These are phyloP conservation scores for Trichoderma erinaceum DNA, from an alignment of 495 filamentous ascomycete species.

Conservation along the genomic window DNA sequence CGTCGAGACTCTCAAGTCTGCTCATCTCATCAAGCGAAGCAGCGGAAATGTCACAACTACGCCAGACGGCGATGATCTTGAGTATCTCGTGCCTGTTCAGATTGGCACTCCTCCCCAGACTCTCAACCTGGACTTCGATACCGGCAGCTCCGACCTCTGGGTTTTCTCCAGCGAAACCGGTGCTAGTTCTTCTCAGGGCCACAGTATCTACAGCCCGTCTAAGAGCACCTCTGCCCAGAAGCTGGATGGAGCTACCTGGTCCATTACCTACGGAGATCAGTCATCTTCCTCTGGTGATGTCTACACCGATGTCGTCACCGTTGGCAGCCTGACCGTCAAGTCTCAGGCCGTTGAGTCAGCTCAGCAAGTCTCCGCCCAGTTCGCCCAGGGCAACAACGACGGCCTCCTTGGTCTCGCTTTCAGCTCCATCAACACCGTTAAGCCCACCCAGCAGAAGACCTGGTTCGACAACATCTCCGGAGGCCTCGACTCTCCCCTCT, in stretches of 20 bases:
- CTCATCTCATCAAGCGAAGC: neutral
- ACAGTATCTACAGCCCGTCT: conserved; percentile 47
- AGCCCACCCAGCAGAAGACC: conserved; percentile 53
- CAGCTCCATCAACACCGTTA: conserved; percentile 53
- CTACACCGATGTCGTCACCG: conserved; percentile 68
- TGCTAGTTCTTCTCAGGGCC: conserved; percentile 45
- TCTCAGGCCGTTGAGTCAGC: conserved; percentile 72
- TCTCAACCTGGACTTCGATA: conserved; percentile 68
- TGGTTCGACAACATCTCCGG: conserved; percentile 65
- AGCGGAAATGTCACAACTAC: conserved; percentile 34
- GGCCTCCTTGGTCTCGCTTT: conserved; percentile 37
- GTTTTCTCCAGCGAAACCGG: conserved; percentile 47
- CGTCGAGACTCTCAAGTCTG: conserved; percentile 20
- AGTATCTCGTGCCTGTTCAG: conserved; percentile 58
- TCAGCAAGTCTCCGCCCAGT: conserved; percentile 53
- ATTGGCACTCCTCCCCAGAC: conserved; percentile 70
- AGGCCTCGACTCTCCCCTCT: conserved; percentile 51
- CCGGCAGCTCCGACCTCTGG: conserved; percentile 70
- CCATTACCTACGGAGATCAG: conserved; percentile 69
- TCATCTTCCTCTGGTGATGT: conserved; percentile 64
- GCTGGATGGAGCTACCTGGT: conserved; percentile 53
- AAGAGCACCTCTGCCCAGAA: conserved; percentile 43
- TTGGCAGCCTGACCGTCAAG: conserved; percentile 60
- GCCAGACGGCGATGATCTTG: conserved; percentile 53
- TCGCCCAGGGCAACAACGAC: conserved; percentile 49